phyloP scores from a whole-genome alignment of 176 grass and related monocot species.

The Bromus sterilis region DNA sequence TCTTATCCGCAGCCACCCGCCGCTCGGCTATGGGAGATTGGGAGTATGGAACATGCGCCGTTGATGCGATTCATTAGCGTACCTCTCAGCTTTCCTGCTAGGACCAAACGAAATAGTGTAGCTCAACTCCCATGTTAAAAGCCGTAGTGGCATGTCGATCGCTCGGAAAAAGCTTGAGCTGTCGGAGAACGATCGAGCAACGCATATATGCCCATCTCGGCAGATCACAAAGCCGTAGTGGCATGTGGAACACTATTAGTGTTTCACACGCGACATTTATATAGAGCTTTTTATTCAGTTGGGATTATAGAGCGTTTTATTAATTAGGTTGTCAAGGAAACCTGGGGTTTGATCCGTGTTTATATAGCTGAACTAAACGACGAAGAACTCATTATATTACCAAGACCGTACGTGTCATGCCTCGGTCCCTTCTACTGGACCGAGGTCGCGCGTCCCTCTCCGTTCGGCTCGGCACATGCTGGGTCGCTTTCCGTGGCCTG shows the following conservation, averaged over 20 bases:
- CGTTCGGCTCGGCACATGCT: neutral
- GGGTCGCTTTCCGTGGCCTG: neutral
- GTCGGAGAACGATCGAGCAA: conserved; percentile 32
- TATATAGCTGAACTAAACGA: neutral
- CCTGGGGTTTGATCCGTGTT: neutral
- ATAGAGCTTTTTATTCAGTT: neutral
- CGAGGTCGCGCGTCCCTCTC: conserved; percentile 8
- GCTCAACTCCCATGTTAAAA: neutral
- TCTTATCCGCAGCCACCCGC: neutral
- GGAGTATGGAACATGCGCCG: neutral
- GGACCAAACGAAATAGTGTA: neutral
- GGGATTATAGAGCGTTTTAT: no score
- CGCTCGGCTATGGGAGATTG: no score
- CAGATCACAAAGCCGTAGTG: no score
- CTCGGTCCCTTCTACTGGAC: no score
- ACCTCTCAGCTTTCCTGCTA: neutral
- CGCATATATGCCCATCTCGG: neutral
- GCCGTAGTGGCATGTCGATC: no score
- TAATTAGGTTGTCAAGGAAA: neutral
- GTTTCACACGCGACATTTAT: neutral
- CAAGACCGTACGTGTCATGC: no score
- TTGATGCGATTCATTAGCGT: neutral
- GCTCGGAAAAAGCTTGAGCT: neutral
- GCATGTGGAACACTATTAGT: no score
- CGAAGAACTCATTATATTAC: neutral